Percentiles rank a stretch among this genome's conserved stretches.
Evolutionary conservation across 2,329 filamentous ascomycete species (phyloP).

Genomic region (Penicillium sclerotigenum): DNA sequence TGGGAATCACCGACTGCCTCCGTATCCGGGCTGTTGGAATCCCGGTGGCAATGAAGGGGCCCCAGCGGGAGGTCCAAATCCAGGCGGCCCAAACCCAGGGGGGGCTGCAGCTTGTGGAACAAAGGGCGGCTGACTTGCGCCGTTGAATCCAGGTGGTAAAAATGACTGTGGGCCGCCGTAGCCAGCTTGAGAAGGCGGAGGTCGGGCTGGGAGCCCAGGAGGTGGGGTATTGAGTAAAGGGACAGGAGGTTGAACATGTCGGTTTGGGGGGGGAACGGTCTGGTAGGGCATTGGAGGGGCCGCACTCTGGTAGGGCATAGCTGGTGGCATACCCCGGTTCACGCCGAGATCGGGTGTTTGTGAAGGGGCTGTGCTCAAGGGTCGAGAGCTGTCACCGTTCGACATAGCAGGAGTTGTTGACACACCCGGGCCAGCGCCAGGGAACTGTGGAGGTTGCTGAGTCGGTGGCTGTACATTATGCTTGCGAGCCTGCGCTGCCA

Average conservation of each 20-base stretch:
- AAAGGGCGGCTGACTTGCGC: conserved; percentile 28
- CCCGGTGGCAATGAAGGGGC: conserved; percentile 41
- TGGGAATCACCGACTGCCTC: conserved; percentile 34
- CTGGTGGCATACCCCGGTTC: conserved; percentile 42
- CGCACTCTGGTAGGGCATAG: conserved; percentile 42
- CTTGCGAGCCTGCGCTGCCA: conserved; percentile 88
- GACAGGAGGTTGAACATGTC: conserved; percentile 58
- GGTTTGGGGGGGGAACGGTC: conserved; percentile 43
- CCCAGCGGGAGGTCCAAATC: conserved; percentile 42
- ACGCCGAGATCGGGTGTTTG: conserved; percentile 32
- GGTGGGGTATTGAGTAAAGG: conserved; percentile 45
- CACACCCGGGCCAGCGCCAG: conserved; percentile 43
- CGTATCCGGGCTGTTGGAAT: conserved; percentile 43
- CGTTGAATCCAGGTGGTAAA: conserved; percentile 39
- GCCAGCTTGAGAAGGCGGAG: conserved; percentile 65
- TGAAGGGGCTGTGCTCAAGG: conserved; percentile 30
- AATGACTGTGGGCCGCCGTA: conserved; percentile 60
- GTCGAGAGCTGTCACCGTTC: conserved; percentile 40
- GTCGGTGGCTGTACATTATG: conserved; percentile 85
- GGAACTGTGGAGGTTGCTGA: conserved; percentile 69
- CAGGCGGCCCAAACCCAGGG: conserved; percentile 49
- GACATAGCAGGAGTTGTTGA: conserved; percentile 45
- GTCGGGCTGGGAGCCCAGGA: conserved; percentile 61
- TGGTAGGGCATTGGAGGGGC: conserved; percentile 44
- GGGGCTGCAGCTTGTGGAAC: conserved; percentile 44